These are phyloP conservation scores for Aspergillus pseudoviridinutans DNA, from an alignment of 2,329 filamentous ascomycete genomes.

Conservation along the genomic window DNA sequence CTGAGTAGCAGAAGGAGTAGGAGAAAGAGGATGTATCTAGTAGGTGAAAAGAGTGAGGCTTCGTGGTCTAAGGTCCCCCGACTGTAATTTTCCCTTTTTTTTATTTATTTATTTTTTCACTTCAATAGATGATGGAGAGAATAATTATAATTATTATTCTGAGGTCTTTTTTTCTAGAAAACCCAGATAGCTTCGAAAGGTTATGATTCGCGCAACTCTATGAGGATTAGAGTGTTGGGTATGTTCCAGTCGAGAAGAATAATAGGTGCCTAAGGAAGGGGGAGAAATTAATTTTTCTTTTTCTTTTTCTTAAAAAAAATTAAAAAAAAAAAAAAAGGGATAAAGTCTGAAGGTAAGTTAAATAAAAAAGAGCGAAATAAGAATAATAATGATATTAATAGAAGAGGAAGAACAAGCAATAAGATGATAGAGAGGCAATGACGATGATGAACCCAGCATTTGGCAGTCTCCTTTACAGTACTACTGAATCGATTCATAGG, in stretches of 20 bases:
- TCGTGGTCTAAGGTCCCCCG: slow-evolving; percentile 13
- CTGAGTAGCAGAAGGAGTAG: slow-evolving; percentile 1
- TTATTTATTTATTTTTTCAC: slow-evolving; percentile 2
- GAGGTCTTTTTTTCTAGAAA: background rate
- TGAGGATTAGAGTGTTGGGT: slow-evolving; percentile 11
- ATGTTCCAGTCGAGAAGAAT: slow-evolving; percentile 3
- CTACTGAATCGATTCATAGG: background rate
- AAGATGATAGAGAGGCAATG: background rate
- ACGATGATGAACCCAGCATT: background rate
- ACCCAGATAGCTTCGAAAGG: background rate
- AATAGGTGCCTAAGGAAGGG: slow-evolving; percentile 2
- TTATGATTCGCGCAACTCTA: slow-evolving; percentile 1
- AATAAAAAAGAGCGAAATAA: background rate
- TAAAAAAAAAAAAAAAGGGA: background rate
- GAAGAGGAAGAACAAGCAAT: background rate
- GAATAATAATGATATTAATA: background rate
- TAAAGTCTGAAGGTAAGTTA: background rate
- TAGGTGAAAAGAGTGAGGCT: slow-evolving; percentile 9
- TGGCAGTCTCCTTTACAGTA: background rate
- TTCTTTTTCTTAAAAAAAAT: background rate
- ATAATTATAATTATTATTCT: background rate
- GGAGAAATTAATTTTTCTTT: background rate
- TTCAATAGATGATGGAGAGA: background rate
- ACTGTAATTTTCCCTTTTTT: slow-evolving; percentile 6
- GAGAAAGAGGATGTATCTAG: background rate